Evolutionary conservation across 768 basidiomycete genomes (phyloP).

Genomic region (Auricularia sp.): DNA sequence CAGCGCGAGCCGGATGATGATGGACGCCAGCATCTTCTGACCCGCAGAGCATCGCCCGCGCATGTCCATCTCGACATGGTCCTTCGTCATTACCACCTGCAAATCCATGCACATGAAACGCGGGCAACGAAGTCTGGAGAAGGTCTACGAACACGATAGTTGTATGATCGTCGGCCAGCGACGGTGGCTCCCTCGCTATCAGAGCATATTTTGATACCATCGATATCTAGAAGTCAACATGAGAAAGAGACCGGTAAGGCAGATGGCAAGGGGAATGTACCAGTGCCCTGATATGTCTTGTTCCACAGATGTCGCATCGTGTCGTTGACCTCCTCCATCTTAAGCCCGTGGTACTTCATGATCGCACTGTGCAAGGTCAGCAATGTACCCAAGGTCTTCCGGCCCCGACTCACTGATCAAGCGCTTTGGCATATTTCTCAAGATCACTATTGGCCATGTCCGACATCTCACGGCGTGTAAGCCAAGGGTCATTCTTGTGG

Average conservation of each 20-base stretch:
- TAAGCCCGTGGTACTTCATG: constrained; percentile 94
- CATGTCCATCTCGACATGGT: constrained; percentile 99
- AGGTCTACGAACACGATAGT: constrained; percentile 66
- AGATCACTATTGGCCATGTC: constrained; percentile 96
- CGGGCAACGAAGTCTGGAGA: constrained; percentile 1
- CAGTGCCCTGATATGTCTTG: constrained; percentile 97
- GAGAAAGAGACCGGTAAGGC: background rate
- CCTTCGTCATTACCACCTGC: constrained; percentile 98
- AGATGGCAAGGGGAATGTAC: constrained; percentile 29
- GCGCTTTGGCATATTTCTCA: constrained; percentile 94
- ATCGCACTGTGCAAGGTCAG: constrained; percentile 59
- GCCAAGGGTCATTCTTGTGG: background rate
- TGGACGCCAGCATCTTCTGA: constrained; percentile 96
- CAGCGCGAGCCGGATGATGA: constrained; percentile 92
- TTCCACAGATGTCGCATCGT: constrained; percentile 97
- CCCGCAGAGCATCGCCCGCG: constrained; percentile 96
- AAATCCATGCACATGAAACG: constrained; percentile 3
- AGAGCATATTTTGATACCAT: constrained; percentile 90
- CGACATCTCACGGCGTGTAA: constrained; percentile 53
- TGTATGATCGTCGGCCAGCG: constrained; percentile 86
- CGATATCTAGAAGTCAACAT: constrained; percentile 64
- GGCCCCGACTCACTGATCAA: constrained; percentile 67
- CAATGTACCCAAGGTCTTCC: background rate
- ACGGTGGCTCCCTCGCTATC: constrained; percentile 71
- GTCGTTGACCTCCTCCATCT: constrained; percentile 99